A percentile compares a stretch with the other conserved stretches of the same genome.
Conservation (phyloP, 192 early-diverging fungal species). For the Gryganskiella cystojenkinii region DNA sequence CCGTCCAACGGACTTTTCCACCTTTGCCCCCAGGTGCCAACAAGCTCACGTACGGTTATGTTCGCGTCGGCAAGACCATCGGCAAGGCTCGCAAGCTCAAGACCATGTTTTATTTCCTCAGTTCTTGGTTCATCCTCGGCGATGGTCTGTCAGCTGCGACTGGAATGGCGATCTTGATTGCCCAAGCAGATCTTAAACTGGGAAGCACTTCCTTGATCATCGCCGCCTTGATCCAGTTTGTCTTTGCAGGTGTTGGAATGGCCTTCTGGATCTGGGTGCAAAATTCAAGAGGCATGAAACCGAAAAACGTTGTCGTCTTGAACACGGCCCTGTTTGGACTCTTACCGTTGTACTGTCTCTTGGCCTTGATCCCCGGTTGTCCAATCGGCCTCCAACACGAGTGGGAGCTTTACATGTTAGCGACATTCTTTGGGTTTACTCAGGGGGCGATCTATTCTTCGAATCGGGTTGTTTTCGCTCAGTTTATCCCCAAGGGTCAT, state of each 20-base stretch:
- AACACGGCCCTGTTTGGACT: constrained; percentile 60
- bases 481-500: constrained; percentile 68
- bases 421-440: constrained; percentile 63
- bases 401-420: constrained; percentile 65
- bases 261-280: constrained; percentile 67
- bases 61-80: constrained; percentile 44
- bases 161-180: constrained; percentile 68
- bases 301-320: constrained; percentile 65
- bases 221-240: constrained; percentile 64
- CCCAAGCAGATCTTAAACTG: constrained; percentile 60
- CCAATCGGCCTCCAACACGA: constrained; percentile 54
- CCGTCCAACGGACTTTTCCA: constrained; percentile 51
- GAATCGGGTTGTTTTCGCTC: constrained; percentile 64
- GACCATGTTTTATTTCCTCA: constrained; percentile 69
- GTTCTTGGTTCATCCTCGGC: constrained; percentile 76
- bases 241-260: constrained; percentile 62
- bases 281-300: constrained; percentile 53
- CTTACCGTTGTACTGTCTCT: constrained; percentile 67
- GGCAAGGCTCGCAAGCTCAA: constrained; percentile 60
- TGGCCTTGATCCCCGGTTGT: constrained; percentile 62
- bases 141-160: constrained; percentile 70
- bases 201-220: constrained; percentile 57
- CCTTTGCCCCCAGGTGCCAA: constrained; percentile 60
- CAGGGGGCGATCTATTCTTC: constrained; percentile 60
- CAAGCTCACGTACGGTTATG: constrained; percentile 52